These are phyloP conservation scores for Collybiopsis confluens DNA, from an alignment of 768 basidiomycete species.

Conservation along the genomic window DNA sequence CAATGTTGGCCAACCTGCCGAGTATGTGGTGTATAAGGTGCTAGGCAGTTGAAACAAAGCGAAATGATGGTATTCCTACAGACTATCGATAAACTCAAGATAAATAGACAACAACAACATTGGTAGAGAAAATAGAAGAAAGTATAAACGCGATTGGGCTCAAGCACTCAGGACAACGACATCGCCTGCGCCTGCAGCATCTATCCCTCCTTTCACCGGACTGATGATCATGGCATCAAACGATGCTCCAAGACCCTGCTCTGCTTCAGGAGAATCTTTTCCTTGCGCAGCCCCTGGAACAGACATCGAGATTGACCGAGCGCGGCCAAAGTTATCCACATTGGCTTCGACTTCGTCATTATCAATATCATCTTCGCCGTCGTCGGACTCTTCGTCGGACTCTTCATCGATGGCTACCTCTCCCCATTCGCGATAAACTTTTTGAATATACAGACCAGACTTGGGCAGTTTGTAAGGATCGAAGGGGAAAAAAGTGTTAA, in stretches of 20 bases:
- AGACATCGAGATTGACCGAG: conserved; percentile 16
- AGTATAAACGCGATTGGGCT: conserved; percentile 16
- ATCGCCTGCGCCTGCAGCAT: background rate
- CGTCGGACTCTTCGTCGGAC: conserved; percentile 47
- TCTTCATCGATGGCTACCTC: conserved; percentile 75
- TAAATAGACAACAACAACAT: too few species aligned
- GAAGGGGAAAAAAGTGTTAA: conserved; percentile 97
- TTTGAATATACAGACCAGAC: conserved; percentile 72
- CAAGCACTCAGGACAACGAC: conserved; percentile 3
- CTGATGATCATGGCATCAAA: conserved; percentile 86
- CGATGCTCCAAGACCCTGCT: conserved; percentile 48
- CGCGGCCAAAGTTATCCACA: conserved; percentile 11
- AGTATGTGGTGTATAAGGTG: too few species aligned
- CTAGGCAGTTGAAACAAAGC: too few species aligned
- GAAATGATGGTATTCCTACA: too few species aligned
- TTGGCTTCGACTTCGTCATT: conserved; percentile 11
- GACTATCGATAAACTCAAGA: too few species aligned
- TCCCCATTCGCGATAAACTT: conserved; percentile 88
- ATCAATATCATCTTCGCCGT: conserved; percentile 27
- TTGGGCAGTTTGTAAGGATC: conserved; percentile 91
- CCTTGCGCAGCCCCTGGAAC: conserved; percentile 13
- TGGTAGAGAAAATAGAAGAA: too few species aligned
- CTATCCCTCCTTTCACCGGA: conserved; percentile 29
- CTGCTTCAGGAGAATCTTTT: conserved; percentile 35
- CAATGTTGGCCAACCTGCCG: too few species aligned